Evolutionary conservation across 192 early-diverging fungal genomes (phyloP), one percentile per base, ranked within the genome.

Genomic region (Umbelopsis ramanniana): DNA sequence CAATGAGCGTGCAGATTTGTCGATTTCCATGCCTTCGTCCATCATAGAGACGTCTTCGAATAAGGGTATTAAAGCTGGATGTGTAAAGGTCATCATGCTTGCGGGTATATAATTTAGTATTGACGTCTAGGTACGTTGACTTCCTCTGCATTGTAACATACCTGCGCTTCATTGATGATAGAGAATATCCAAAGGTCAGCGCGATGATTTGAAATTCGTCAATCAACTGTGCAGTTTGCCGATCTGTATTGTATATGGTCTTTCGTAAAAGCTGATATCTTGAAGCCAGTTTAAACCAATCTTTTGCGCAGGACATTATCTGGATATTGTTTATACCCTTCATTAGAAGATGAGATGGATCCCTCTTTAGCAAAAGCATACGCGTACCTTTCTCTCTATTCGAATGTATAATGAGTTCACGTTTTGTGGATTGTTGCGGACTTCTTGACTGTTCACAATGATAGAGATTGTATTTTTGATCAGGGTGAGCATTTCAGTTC

Each of bases 181-280:
- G 60, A 54, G 70, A 60, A 67, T 76, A 60, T 19, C 70, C 74
- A 71, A 68, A 76, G 6, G 68, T 47, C 23, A 76, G n/a, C 4
- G 74, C 60, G 46, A 60, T 67, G 33, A 71, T 53, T 35, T 76
- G 71, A 17, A 71, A 76, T 21, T 63, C 60, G 17, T 76, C 69
- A 47, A 71, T 67, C 5, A 76, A 24, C 17, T 54, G 40, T 15
- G 53, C 23, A 21, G 68, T 52, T 33, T 71, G 69, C 52, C 47
- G 47, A 46, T 76, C 74, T 0, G 71, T 46, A 21, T 69, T 66
- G 26, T 53, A 54, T 26, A 71, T 60, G 4, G 74, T 67, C 29
- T 54, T 70, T 37, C 60, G 69, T 19, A 70, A 54, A 55, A 71
- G 67, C 17, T 67, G 69, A 37, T 76, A 76, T 10, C 74, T 54